Percentiles rank a stretch among this genome's conserved stretches.
phyloP scores from a whole-genome alignment of 2,329 filamentous ascomycete species.

The Cytospora piceicola region DNA sequence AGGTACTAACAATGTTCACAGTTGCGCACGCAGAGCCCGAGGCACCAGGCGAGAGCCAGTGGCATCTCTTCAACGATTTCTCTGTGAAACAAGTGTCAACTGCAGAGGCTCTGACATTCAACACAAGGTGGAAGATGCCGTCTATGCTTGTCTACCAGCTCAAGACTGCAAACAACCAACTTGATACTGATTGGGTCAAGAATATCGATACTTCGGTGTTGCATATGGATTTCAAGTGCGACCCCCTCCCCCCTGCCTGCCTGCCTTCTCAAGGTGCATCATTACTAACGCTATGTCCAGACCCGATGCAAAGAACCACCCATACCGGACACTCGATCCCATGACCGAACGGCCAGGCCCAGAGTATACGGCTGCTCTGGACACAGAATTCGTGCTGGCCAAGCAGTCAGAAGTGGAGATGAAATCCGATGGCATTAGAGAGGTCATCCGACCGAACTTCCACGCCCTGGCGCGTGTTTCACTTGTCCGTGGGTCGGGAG shows the following conservation, averaged over 20 bases:
- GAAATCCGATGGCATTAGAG: constrained; percentile 89
- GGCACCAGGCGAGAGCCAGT: constrained; percentile 67
- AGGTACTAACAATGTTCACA: constrained; percentile 37
- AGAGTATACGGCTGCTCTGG: constrained; percentile 81
- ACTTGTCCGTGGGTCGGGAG: constrained; percentile 79
- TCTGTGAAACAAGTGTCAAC: constrained; percentile 78
- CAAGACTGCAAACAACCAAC: constrained; percentile 76
- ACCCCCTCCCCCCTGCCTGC: constrained; percentile 23
- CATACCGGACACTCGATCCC: constrained; percentile 62
- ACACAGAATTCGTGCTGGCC: constrained; percentile 94
- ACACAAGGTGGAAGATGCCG: constrained; percentile 89
- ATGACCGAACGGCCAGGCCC: constrained; percentile 68
- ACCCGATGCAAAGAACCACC: constrained; percentile 50
- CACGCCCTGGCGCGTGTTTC: constrained; percentile 93
- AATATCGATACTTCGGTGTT: constrained; percentile 82
- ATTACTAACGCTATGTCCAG: constrained; percentile 43
- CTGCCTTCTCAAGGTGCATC: neutral
- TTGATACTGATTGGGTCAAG: constrained; percentile 86
- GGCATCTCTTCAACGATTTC: constrained; percentile 99
- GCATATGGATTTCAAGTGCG: constrained; percentile 69
- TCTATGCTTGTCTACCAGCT: constrained; percentile 86
- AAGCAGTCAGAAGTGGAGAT: constrained; percentile 95
- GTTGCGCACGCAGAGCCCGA: constrained; percentile 68
- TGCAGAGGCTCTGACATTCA: constrained; percentile 87
- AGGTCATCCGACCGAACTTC: constrained; percentile 88